phyloP scores from a whole-genome alignment of 257 asterid genomes.

The Jacaranda copaia region DNA sequence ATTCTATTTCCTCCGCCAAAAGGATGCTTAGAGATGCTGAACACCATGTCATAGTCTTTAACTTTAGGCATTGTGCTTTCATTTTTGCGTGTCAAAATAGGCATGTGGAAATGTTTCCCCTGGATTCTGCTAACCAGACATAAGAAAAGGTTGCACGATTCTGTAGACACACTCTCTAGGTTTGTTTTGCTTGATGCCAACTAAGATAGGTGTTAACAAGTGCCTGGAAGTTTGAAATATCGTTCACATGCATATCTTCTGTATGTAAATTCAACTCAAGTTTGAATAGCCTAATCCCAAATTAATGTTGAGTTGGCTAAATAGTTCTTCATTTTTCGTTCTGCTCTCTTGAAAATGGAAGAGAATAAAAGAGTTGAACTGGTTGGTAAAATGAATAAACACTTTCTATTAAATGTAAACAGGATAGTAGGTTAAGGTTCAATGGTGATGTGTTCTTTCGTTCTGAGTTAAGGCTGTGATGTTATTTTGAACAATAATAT shows the following conservation, averaged over 20 bases:
- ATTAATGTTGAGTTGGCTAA: too few species aligned
- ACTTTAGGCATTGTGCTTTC: too few species aligned
- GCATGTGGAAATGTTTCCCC: too few species aligned
- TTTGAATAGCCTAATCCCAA: background rate
- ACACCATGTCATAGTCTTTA: background rate
- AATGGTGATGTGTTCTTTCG: background rate
- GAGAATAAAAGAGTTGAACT: too few species aligned
- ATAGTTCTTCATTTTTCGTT: too few species aligned
- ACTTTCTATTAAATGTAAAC: background rate
- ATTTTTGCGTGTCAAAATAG: too few species aligned
- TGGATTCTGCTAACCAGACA: background rate
- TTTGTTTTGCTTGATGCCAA: slow-evolving; percentile 10
- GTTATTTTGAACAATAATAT: background rate
- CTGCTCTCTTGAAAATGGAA: too few species aligned
- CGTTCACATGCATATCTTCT: background rate
- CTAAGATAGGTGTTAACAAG: background rate
- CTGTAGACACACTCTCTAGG: background rate
- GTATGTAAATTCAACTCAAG: background rate
- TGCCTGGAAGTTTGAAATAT: background rate
- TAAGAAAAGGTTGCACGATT: background rate
- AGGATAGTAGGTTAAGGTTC: background rate
- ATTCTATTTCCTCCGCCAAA: background rate
- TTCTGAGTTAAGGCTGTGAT: background rate
- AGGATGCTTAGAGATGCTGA: background rate
- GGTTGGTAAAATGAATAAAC: slow-evolving; percentile 1